Evolutionary conservation across 805 yeast species (phyloP).

Genomic region (Metschnikowia baotianmanensis): DNA sequence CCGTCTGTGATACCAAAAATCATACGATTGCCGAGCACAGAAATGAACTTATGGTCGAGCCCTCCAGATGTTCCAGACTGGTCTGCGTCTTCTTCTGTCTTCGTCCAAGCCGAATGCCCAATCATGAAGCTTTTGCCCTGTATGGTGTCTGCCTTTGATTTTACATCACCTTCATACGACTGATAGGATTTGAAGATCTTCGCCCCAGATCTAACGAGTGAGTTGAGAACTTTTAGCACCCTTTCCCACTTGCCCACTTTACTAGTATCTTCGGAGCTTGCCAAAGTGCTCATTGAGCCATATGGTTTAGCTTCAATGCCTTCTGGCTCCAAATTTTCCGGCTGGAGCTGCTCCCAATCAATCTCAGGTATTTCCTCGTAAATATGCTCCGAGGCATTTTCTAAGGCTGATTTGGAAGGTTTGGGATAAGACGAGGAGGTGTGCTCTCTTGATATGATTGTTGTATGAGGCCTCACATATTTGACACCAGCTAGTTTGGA

Average conservation of each 20-base stretch:
- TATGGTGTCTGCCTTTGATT: not conserved
- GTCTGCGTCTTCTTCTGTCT: not conserved
- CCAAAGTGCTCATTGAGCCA: not conserved
- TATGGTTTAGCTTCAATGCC: not conserved
- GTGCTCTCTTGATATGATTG: too few relatives aligned
- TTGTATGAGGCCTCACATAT: too few relatives aligned
- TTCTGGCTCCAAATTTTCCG: not conserved
- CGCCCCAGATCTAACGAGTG: not conserved
- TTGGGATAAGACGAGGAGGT: not conserved
- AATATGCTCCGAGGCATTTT: not conserved
- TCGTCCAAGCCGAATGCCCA: conserved; percentile 2
- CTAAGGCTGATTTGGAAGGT: not conserved
- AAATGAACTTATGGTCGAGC: not conserved
- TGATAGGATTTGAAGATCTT: not conserved
- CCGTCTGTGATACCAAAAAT: conserved; percentile 3
- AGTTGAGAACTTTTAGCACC: not conserved
- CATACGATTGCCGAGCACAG: not conserved
- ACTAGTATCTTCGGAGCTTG: not conserved
- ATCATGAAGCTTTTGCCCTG: too few relatives aligned
- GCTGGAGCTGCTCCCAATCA: not conserved
- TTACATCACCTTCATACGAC: too few relatives aligned
- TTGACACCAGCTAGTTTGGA: too few relatives aligned
- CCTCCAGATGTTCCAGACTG: not conserved
- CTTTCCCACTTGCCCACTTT: not conserved
- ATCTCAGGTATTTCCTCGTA: not conserved